Evolutionary conservation across 1,139 yeast species (phyloP).

Genomic region (Tardiomyces blankii): DNA sequence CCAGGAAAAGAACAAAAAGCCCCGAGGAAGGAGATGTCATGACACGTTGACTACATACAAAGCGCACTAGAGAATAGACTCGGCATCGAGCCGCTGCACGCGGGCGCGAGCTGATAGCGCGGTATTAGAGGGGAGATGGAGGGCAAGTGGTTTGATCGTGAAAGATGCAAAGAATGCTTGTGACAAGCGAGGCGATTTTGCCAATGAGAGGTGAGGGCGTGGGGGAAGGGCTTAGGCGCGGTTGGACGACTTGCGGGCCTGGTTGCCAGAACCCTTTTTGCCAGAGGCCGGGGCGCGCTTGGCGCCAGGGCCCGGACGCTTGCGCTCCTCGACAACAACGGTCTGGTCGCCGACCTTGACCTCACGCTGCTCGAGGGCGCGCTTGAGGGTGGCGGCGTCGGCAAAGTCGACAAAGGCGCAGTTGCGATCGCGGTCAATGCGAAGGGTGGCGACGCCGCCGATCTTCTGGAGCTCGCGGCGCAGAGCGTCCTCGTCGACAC

Average conservation of each 20-base stretch:
- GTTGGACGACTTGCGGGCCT: constrained; percentile 2
- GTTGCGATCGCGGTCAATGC: constrained; percentile 22
- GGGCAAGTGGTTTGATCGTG: not conserved
- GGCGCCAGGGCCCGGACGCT: constrained; percentile 17
- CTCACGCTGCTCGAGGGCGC: constrained; percentile 23
- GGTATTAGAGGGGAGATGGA: not conserved
- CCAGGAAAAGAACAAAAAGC: too few relatives aligned
- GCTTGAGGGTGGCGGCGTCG: constrained; percentile 22
- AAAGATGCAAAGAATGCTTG: not conserved
- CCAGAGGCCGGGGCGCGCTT: constrained; percentile 3
- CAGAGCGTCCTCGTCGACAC: constrained; percentile 20
- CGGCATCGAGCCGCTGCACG: too few relatives aligned
- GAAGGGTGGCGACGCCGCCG: constrained; percentile 27
- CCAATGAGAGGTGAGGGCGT: not conserved
- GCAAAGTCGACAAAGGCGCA: constrained; percentile 31
- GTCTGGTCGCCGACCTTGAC: constrained; percentile 21
- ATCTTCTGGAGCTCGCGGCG: constrained; percentile 21
- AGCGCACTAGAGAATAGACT: not conserved
- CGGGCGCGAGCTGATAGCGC: too few relatives aligned
- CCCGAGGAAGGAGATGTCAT: not conserved
- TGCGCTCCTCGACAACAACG: constrained; percentile 23
- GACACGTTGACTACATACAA: not conserved
- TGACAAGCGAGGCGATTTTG: not conserved
- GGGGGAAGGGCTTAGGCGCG: too few relatives aligned
- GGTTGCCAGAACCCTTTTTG: constrained; percentile 2